Conservation (phyloP, 2,329 filamentous ascomycete species). For the Lachnellula cervina region DNA sequence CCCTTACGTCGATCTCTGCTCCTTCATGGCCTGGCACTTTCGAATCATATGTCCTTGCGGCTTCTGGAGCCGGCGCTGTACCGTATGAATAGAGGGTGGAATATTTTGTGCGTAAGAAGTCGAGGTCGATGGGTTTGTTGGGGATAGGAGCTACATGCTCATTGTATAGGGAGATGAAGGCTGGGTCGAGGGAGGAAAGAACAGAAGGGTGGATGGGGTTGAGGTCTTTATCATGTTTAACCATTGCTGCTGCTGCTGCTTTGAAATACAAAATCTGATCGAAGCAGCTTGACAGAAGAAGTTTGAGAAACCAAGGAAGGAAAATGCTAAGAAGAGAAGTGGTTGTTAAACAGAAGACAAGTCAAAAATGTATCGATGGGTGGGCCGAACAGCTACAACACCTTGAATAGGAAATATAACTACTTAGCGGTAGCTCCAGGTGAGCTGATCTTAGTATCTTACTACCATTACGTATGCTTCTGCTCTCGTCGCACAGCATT, state of each 20-base stretch:
- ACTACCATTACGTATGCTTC: too few species aligned
- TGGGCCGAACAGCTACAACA: too few species aligned
- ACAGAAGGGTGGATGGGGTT: conserved; percentile 46
- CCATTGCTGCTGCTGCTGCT: conserved; percentile 1
- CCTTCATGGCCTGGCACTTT: conserved; percentile 32
- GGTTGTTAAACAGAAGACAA: too few species aligned
- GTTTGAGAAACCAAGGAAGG: too few species aligned
- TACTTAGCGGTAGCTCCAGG: too few species aligned
- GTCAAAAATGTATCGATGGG: too few species aligned
- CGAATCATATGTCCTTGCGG: conserved; percentile 37
- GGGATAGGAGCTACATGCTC: conserved; percentile 39
- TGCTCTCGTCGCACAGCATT: too few species aligned
- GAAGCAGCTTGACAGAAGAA: too few species aligned
- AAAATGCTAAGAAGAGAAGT: too few species aligned
- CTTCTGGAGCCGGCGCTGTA: conserved; percentile 32
- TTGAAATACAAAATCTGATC: too few species aligned
- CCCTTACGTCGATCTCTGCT: conserved; percentile 35
- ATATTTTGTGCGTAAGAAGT: conserved; percentile 37
- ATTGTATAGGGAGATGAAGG: conserved; percentile 45
- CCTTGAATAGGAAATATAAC: too few species aligned
- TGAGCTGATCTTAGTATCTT: too few species aligned
- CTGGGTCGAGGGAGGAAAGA: conserved; percentile 41
- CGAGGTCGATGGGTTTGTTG: conserved; percentile 37
- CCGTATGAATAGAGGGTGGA: conserved; percentile 42
- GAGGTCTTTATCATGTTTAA: conserved; percentile 37